Conservation (phyloP, 1,139 yeast species). For the Pichia sp. region DNA sequence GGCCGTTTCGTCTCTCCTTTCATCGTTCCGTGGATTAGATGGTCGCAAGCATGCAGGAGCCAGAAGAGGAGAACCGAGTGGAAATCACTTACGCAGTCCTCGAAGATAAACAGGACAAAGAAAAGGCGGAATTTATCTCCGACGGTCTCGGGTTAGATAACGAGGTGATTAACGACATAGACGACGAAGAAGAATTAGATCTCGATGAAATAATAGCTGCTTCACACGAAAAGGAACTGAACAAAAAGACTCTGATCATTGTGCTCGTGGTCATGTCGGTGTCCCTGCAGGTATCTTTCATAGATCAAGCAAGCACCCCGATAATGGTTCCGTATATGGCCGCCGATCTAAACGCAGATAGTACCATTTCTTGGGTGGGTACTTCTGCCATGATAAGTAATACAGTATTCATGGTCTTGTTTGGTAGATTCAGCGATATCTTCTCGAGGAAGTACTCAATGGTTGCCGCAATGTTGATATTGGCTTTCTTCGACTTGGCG, state of each 20-base stretch:
- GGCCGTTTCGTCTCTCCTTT: too few species aligned
- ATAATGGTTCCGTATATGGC: constrained; percentile 27
- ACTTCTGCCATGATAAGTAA: constrained; percentile 43
- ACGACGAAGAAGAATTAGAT: too few species aligned
- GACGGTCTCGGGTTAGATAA: too few species aligned
- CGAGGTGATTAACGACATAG: too few species aligned
- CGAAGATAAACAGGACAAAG: too few species aligned
- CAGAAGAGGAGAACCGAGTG: too few species aligned
- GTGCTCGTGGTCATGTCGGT: constrained; percentile 22
- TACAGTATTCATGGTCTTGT: constrained; percentile 24
- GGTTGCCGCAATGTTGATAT: constrained; percentile 36
- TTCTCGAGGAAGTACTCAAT: constrained; percentile 47
- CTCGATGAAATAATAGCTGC: constrained; percentile 4
- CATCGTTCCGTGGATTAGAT: too few species aligned
- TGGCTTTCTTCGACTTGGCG: constrained; percentile 28
- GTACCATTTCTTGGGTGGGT: constrained; percentile 47
- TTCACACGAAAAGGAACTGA: constrained; percentile 22
- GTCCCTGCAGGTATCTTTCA: constrained; percentile 28
- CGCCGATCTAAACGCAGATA: constrained; percentile 20
- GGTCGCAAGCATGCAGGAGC: too few species aligned
- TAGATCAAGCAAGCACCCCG: constrained; percentile 44
- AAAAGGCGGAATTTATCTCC: too few species aligned
- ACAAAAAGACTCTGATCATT: constrained; percentile 17
- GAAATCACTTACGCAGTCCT: too few species aligned
- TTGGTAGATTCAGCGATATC: constrained; percentile 31